Evolutionary conservation across 2,329 filamentous ascomycete genomes (phyloP).

Genomic region (Hypoxylon sp.): DNA sequence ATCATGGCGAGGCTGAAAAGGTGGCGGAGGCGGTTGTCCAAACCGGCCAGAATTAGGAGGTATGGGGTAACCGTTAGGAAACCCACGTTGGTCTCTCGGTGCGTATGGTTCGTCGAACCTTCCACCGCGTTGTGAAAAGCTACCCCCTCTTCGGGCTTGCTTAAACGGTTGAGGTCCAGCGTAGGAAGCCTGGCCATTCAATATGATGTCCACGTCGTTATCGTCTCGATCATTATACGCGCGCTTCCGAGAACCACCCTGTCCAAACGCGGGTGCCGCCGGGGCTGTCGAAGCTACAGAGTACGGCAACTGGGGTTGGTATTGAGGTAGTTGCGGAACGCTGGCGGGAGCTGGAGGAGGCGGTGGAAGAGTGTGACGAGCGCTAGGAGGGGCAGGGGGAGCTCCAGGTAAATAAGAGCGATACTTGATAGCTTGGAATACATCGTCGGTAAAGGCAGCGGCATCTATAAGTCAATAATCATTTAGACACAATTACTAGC

Average conservation of each 20-base stretch:
- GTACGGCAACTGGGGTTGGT: conserved; percentile 40
- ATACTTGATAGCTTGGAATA: conserved; percentile 75
- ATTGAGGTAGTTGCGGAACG: conserved; percentile 37
- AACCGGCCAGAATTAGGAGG: conserved; percentile 37
- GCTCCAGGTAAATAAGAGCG: conserved; percentile 73
- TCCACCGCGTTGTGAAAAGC: conserved; percentile 55
- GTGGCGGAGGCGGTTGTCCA: conserved; percentile 41
- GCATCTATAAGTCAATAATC: conserved; percentile 62
- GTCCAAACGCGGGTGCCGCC: conserved; percentile 32
- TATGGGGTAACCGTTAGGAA: conserved; percentile 28
- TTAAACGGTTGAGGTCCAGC: conserved; percentile 67
- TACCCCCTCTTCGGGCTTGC: conserved; percentile 70
- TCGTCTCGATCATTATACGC: conserved; percentile 68
- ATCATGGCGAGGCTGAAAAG: conserved; percentile 47
- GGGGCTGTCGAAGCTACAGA: conserved; percentile 20
- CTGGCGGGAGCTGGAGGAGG: conserved; percentile 27
- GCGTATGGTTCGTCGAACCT: conserved; percentile 54
- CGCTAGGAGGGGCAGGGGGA: conserved; percentile 58
- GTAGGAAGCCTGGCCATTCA: conserved; percentile 46
- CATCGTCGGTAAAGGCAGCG: conserved; percentile 76
- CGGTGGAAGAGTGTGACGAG: conserved; percentile 35
- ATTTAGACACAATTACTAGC: conserved; percentile 16
- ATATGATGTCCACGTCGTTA: conserved; percentile 55
- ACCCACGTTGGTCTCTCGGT: conserved; percentile 51
- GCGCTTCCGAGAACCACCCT: conserved; percentile 65